Evolutionary conservation across 441 rosid genomes (phyloP), one percentile per base, ranked within the genome.

Genomic region (Flueggea neowawraea): DNA sequence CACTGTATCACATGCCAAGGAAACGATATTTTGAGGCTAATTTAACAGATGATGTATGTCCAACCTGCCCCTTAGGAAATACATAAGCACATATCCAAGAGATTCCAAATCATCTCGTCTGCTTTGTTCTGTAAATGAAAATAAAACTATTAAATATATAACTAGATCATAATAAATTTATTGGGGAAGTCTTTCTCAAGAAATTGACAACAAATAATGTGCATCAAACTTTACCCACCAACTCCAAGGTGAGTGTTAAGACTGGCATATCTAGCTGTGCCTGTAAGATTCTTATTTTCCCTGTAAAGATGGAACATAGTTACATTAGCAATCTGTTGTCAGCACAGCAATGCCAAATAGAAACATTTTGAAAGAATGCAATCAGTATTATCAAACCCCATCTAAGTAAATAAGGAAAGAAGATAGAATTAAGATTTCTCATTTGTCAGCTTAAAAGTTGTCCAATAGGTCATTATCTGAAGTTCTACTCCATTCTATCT

Each of bases 221-320:
- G 45, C 16, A 43, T 22, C 59, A 33, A 39, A 32, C 48, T 53
- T 57, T 10, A 82, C 91, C 76, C 52, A 84, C 96, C 96, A 65
- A 88, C 73, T 60, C 96, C 96, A 61, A 88, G 88, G 75, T 88
- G 95, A 69, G 95, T 85, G 72, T 88, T 88, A 55, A 84, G 83
- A 81, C 92, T 88, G 54, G 96, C 96, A 82, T 88, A 88, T 45
- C 96, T 87, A 72, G 96, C 92, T 61, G 96, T 88, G 74, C 92
- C 96, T 4, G 96, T 88, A 45, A 88, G 84, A 68, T 88, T 88
- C 73, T 86, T 88, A 78, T 88, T 88, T 75, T 86, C 95, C 81
- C 95, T 88, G 75, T 57, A 50, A 58, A 47, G 52, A 54, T 45
- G 31, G 17, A 62, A 52, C 54, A 57, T 12, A 52, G 62, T 45